Conservation (phyloP, 2,329 filamentous ascomycete genomes). For the Calonectria pseudoturangicola region DNA sequence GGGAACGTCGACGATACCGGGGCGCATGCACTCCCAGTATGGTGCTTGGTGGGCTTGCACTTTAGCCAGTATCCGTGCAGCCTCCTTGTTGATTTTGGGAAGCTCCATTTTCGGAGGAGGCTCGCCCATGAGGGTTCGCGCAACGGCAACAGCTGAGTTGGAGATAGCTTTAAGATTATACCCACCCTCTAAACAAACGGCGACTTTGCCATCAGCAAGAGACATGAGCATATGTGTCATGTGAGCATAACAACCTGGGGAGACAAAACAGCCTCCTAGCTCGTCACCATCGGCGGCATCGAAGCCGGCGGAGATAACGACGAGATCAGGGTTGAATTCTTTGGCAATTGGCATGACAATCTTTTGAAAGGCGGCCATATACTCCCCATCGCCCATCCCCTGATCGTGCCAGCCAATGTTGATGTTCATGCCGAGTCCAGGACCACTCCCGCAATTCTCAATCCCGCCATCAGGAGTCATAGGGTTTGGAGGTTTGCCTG, state of each 20-base stretch:
- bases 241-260: conserved; percentile 93
- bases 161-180: conserved; percentile 97
- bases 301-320: conserved; percentile 96
- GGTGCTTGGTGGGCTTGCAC: conserved; percentile 77
- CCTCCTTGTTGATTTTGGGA: conserved; percentile 74
- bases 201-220: conserved; percentile 89
- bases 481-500: conserved; percentile 76
- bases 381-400: conserved; percentile 96
- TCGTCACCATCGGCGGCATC: conserved; percentile 96
- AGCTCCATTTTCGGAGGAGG: conserved; percentile 80
- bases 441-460: conserved; percentile 74
- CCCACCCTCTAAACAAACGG: conserved; percentile 95
- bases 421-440: conserved; percentile 77
- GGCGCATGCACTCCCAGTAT: conserved; percentile 93
- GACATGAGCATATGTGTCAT: conserved; percentile 99
- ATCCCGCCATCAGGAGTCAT: conserved; percentile 77
- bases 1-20: conserved; percentile 74
- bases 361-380: conserved; percentile 96
- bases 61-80: conserved; percentile 72
- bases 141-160: conserved; percentile 92
- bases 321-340: conserved; percentile 94
- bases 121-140: conserved; percentile 95
- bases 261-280: conserved; percentile 93
- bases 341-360: conserved; percentile 97
- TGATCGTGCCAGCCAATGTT: conserved; percentile 81